Base-by-base conservation (phyloP, 495 filamentous ascomycete genomes). In the Symbiotaphrina buchneri region DNA sequence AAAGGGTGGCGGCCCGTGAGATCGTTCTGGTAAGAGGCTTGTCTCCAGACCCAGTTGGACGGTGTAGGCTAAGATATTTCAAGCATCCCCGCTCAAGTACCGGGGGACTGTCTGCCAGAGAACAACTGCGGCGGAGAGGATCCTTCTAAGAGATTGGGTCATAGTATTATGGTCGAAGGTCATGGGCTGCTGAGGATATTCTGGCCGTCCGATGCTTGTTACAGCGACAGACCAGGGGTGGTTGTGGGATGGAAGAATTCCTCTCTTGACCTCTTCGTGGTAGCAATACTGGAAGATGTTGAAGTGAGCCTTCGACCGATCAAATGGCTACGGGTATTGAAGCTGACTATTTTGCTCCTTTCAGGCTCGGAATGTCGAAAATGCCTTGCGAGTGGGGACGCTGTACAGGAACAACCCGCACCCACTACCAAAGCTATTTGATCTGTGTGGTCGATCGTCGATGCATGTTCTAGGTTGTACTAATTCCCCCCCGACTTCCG, bases 151-250 rank as follows among this genome's bases (percentile, higher is more conserved):
- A 38, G 39, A 38, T 33, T 55, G 58, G 59, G 72, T 67, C 72
- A 84, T 81, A 74, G 68, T 73, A 82, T 65, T 58, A 91, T 78
- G 68, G 57, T 68, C 49, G 61, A 58, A 54, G 54, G 58, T 38
- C 77, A 92, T 81, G 79, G 78, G 41, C 58, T 95, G 60, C 75
- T 95, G 68, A 76, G 87, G 51, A 68, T 99, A 57, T 95, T 99
- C 54, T 99, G 87, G 87, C 87, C 87, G 38, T 73, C 74, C 37
- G 83, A 95, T 56, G 68, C 78, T 22, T 59, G 71, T 16, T 66
- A 71, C 45, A 74, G 63, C 15, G 70, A 69, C 31, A 55, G 60
- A 14, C 64, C 74, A 21, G 90, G 90, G 5, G 74, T 90, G 27
- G 69, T 99, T 35, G 77, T 99, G 13, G 87, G 87, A 38, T 99